These are phyloP conservation scores for Parsonsia alboflavescens DNA, from an alignment of 257 asterid genomes.

Conservation along the genomic window DNA sequence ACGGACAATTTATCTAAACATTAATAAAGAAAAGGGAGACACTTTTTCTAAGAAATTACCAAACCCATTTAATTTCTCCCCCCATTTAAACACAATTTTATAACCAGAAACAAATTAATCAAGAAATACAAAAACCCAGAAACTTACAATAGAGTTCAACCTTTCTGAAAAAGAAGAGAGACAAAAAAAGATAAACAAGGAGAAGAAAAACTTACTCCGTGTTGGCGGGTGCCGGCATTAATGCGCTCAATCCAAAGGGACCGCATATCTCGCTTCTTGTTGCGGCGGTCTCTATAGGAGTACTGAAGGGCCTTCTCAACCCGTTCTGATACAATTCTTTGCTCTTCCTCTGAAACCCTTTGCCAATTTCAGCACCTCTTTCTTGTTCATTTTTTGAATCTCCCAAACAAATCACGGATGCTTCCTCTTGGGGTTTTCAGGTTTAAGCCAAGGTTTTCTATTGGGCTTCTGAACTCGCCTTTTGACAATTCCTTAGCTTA, in stretches of 20 bases:
- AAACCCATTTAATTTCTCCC: background rate
- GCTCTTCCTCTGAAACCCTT: slow-evolving; percentile 85
- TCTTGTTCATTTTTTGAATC: slow-evolving; percentile 54
- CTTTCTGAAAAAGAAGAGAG: background rate
- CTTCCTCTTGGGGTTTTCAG: background rate
- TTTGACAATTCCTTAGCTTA: too few species aligned
- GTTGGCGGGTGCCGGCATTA: slow-evolving; percentile 87
- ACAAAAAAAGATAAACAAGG: background rate
- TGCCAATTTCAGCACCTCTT: slow-evolving; percentile 68
- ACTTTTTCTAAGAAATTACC: background rate
- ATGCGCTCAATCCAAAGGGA: slow-evolving; percentile 90
- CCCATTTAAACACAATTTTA: background rate
- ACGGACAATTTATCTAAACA: background rate
- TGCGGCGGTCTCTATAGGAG: slow-evolving; percentile 73
- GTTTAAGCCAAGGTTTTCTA: background rate
- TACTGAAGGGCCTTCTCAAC: slow-evolving; percentile 76
- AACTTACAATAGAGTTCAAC: background rate
- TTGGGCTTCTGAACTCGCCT: background rate
- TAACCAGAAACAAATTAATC: background rate
- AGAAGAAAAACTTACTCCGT: slow-evolving; percentile 15
- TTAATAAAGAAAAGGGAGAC: background rate
- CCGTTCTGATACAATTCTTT: slow-evolving; percentile 68
- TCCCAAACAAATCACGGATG: background rate
- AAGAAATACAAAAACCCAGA: background rate
- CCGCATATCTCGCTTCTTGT: slow-evolving; percentile 81